Conservation (phyloP, 1,284 basidiomycete genomes). For the Austroboletus novae-zelandiae region DNA sequence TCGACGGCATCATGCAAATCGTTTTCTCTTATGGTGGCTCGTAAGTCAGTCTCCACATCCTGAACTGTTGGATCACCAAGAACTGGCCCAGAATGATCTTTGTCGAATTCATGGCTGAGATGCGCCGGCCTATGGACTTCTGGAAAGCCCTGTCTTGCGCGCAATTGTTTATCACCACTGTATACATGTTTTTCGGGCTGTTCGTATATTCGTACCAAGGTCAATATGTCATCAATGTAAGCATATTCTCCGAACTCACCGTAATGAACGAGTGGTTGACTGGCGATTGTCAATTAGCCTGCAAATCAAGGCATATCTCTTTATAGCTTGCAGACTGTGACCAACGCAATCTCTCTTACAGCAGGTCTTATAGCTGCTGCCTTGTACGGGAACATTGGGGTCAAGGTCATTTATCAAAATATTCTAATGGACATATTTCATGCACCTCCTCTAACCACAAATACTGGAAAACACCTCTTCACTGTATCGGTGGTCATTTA, state of each 20-base stretch:
- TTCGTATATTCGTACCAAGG: slow-evolving; percentile 58
- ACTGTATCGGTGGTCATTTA: slow-evolving; percentile 41
- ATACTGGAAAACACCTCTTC: slow-evolving; percentile 47
- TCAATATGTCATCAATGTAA: slow-evolving; percentile 40
- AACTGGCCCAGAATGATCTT: slow-evolving; percentile 38
- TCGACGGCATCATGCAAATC: slow-evolving; percentile 65
- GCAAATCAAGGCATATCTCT: slow-evolving; percentile 61
- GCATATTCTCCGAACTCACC: not conserved
- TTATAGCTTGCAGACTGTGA: slow-evolving; percentile 39
- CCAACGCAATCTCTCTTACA: slow-evolving; percentile 50
- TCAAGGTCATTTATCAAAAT: slow-evolving; percentile 49
- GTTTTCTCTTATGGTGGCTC: slow-evolving; percentile 60
- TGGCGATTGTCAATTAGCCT: slow-evolving; percentile 29
- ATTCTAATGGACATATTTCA: slow-evolving; percentile 51
- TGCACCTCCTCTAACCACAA: slow-evolving; percentile 50
- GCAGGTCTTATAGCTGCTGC: slow-evolving; percentile 56
- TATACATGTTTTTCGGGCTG: slow-evolving; percentile 59
- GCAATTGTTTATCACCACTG: slow-evolving; percentile 52
- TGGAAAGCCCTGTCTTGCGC: slow-evolving; percentile 65
- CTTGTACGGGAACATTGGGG: slow-evolving; percentile 63
- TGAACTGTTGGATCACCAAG: not conserved
- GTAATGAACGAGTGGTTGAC: not conserved
- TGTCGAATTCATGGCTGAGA: slow-evolving; percentile 66
- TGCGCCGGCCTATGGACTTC: slow-evolving; percentile 70
- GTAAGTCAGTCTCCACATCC: slow-evolving; percentile 16